Conservation (phyloP, 139 green algal genomes). For the Chlorella ohadii region DNA sequence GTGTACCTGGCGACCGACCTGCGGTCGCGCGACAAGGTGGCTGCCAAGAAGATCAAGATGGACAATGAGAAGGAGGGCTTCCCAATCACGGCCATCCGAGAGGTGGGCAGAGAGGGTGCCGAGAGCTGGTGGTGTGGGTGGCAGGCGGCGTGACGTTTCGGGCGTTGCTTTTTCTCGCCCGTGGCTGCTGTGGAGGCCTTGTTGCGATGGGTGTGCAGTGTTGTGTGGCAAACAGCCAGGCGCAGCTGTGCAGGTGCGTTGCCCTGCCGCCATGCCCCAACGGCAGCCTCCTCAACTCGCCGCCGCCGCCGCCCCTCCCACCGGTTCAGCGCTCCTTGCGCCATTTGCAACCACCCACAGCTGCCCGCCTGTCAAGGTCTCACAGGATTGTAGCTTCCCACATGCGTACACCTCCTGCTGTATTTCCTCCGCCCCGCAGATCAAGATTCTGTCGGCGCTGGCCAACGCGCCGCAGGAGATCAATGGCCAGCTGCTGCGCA, state of each 20-base stretch:
- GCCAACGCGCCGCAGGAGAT: slow-evolving; percentile 3
- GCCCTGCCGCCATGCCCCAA: too few species aligned
- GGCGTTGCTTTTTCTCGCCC: not conserved
- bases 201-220: too few species aligned
- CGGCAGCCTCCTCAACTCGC: too few species aligned
- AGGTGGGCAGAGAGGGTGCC: slow-evolving; percentile 51
- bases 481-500: slow-evolving; percentile 66
- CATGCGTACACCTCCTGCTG: not conserved
- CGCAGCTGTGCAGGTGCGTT: too few species aligned
- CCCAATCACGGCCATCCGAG: slow-evolving; percentile 98
- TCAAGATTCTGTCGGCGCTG: slow-evolving; percentile 94
- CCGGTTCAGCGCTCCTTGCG: too few species aligned
- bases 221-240: too few species aligned
- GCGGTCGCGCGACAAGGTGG: slow-evolving; percentile 70
- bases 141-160: not conserved
- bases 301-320: too few species aligned
- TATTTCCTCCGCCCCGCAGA: slow-evolving; percentile 43
- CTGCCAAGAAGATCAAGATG: slow-evolving; percentile 99
- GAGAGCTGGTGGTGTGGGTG: not conserved
- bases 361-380: too few species aligned
- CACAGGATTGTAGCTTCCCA: too few species aligned
- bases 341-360: too few species aligned
- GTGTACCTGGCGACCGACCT: slow-evolving; percentile 59
- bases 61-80: slow-evolving; percentile 99
- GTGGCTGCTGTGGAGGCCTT: not conserved